These are phyloP conservation scores for Oryza australiensis DNA, from an alignment of 176 grass and related monocot genomes.

Conservation along the genomic window DNA sequence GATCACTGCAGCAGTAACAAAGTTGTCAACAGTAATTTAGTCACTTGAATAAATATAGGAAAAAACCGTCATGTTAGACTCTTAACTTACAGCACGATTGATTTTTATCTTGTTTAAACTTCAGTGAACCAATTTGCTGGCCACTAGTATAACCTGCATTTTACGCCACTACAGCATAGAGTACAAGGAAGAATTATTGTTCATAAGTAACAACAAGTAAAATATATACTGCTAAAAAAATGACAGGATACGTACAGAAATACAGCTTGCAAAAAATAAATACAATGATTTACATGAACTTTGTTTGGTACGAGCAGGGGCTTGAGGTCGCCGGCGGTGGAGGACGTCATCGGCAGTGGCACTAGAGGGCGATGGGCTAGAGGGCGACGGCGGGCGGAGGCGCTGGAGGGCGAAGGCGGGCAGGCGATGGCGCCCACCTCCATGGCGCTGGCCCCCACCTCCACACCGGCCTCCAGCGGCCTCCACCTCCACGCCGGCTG, in stretches of 20 bases:
- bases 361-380: no score
- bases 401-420: no score
- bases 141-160: neutral
- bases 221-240: neutral
- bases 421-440: no score
- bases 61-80: neutral
- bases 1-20: constrained; percentile 1
- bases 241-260: neutral
- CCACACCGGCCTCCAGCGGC: no score
- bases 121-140: neutral
- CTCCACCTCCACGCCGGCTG: no score
- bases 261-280: neutral
- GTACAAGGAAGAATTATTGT: neutral
- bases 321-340: no score
- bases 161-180: neutral
- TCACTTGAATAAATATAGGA: constrained; percentile 22
- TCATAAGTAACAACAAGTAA: constrained; percentile 25
- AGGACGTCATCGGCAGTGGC: no score
- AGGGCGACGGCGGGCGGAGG: no score
- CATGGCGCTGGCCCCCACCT: no score
- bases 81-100: neutral
- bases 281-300: constrained; percentile 14
- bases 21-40: neutral
- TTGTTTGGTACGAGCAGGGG: no score
- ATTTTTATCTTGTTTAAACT: constrained; percentile 13